Percentiles rank a stretch among this genome's conserved stretches.
phyloP scores from a whole-genome alignment of 352 stramenopile genomes.

The Pythium scleroteichum region DNA sequence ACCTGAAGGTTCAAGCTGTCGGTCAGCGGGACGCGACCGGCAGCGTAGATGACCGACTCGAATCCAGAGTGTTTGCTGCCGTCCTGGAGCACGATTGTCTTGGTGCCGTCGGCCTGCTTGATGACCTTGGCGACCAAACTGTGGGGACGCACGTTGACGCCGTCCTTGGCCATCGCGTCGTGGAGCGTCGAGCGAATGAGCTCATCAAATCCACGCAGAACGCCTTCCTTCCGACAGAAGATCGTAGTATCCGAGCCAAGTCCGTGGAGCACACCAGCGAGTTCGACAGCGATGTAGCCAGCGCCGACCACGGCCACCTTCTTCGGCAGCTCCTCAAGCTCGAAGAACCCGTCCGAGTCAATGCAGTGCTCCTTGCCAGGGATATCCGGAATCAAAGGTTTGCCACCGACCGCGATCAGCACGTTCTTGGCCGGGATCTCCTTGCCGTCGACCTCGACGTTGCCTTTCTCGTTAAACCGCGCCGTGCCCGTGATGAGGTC shows the following conservation, averaged over 20 bases:
- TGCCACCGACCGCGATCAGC: slow-evolving; percentile 74
- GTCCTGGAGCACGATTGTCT: slow-evolving; percentile 53
- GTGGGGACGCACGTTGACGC: slow-evolving; percentile 49
- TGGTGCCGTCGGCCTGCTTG: slow-evolving; percentile 45
- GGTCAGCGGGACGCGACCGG: slow-evolving; percentile 86
- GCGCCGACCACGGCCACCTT: slow-evolving; percentile 97
- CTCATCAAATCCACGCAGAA: slow-evolving; percentile 90
- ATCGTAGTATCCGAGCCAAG: slow-evolving; percentile 92
- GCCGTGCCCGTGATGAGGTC: slow-evolving; percentile 88
- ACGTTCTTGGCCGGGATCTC: slow-evolving; percentile 74
- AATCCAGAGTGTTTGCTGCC: slow-evolving; percentile 42
- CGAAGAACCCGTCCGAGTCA: slow-evolving; percentile 97
- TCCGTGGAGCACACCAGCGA: slow-evolving; percentile 94
- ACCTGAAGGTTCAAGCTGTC: slow-evolving; percentile 79
- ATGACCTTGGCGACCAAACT: slow-evolving; percentile 46
- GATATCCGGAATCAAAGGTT: slow-evolving; percentile 81
- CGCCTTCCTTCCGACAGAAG: slow-evolving; percentile 86
- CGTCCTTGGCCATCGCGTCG: slow-evolving; percentile 57
- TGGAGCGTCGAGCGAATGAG: slow-evolving; percentile 74
- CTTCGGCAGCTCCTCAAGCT: slow-evolving; percentile 90
- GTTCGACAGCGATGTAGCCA: slow-evolving; percentile 98
- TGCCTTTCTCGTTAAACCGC: slow-evolving; percentile 73
- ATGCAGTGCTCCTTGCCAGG: slow-evolving; percentile 93
- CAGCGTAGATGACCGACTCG: slow-evolving; percentile 61
- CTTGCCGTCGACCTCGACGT: slow-evolving; percentile 76